Conservation (phyloP, 768 basidiomycete species). For the Rhizopogon rudus region DNA sequence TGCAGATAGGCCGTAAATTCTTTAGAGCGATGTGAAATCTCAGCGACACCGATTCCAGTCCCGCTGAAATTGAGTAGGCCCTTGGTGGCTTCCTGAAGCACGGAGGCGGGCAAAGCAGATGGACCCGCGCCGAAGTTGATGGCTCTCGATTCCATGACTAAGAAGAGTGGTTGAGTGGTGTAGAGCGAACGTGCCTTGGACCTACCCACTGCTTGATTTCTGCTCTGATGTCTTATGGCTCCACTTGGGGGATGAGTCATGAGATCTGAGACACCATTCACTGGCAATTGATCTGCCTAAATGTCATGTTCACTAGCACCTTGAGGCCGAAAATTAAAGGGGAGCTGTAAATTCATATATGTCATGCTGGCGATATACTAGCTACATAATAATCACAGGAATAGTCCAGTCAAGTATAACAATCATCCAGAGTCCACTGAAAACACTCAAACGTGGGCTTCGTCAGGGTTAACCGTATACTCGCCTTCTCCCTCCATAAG, state of each 20-base stretch:
- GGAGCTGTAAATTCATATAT: too few species aligned
- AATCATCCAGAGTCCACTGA: neutral
- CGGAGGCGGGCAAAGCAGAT: slow-evolving; percentile 82
- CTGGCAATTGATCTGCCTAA: too few species aligned
- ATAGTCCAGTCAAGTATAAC: neutral
- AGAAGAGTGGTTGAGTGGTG: neutral
- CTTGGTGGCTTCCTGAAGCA: slow-evolving; percentile 76
- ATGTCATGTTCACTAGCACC: too few species aligned
- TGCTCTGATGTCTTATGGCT: too few species aligned
- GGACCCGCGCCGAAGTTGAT: slow-evolving; percentile 96
- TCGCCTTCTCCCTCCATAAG: slow-evolving; percentile 24
- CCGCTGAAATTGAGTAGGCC: slow-evolving; percentile 87
- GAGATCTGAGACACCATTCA: too few species aligned
- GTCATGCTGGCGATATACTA: too few species aligned
- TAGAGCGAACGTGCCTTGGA: neutral
- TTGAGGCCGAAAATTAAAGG: too few species aligned
- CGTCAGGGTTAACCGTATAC: slow-evolving; percentile 16
- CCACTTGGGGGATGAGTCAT: too few species aligned
- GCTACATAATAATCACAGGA: neutral
- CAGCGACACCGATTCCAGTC: slow-evolving; percentile 93
- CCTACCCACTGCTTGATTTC: too few species aligned
- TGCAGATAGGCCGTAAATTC: slow-evolving; percentile 74
- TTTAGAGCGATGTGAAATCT: slow-evolving; percentile 92
- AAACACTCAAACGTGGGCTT: slow-evolving; percentile 6
- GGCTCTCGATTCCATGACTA: slow-evolving; percentile 37